A percentile compares a stretch with the other conserved stretches of the same genome.
Evolutionary conservation across 257 asterid genomes (phyloP).

Genomic region (Perilla frutescens): DNA sequence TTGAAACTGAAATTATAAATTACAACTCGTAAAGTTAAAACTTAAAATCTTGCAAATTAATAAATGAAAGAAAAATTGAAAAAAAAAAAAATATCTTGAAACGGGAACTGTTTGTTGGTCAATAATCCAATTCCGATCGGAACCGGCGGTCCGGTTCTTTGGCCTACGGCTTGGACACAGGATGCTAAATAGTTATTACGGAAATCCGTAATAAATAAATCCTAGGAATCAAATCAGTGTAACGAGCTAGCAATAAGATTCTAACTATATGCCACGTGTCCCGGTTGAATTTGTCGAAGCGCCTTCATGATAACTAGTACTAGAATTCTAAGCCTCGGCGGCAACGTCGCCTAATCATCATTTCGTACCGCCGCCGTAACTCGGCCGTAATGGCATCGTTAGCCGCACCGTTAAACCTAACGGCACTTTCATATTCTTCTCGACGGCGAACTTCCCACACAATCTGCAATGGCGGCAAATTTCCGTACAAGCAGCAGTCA

Average conservation of each 20-base stretch:
- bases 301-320: not conserved
- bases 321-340: not conserved
- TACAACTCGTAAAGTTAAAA: too few species aligned
- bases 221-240: not conserved
- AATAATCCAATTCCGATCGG: too few species aligned
- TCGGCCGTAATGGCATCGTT: constrained; percentile 48
- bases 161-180: too few species aligned
- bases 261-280: constrained; percentile 21
- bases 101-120: too few species aligned
- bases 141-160: too few species aligned
- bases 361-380: constrained; percentile 5
- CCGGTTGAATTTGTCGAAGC: not conserved
- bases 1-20: too few species aligned
- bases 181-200: too few species aligned
- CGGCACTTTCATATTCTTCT: constrained; percentile 24
- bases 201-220: too few species aligned
- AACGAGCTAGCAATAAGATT: not conserved
- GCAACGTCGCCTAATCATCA: constrained; percentile 17
- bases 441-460: constrained; percentile 23
- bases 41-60: too few species aligned
- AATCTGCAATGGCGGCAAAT: constrained; percentile 35
- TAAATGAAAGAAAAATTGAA: too few species aligned
- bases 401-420: constrained; percentile 36
- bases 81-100: too few species aligned
- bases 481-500: constrained; percentile 19